These are phyloP conservation scores for Solanum raphanifolium DNA, from an alignment of 257 asterid genomes.

Conservation along the genomic window DNA sequence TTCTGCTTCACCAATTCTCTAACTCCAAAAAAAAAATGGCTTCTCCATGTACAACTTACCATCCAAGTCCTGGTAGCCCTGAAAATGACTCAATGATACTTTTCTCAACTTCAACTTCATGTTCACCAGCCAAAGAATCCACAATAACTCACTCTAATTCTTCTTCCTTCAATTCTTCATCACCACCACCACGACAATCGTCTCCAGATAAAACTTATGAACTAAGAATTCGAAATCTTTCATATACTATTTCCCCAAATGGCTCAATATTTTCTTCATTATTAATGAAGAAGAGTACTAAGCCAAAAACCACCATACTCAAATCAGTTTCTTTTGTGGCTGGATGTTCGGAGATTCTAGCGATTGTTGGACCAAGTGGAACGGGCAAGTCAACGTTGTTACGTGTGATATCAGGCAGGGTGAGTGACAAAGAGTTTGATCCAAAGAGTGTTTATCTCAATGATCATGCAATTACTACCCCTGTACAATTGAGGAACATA, in stretches of 20 bases:
- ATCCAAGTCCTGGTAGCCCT: constrained; percentile 1
- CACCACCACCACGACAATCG: constrained; percentile 52
- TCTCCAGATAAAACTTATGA: constrained; percentile 24
- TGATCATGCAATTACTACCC: constrained; percentile 25
- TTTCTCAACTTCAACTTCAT: constrained; percentile 41
- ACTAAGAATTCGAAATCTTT: constrained; percentile 43
- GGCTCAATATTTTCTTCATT: constrained; percentile 12
- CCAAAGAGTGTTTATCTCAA: constrained; percentile 43
- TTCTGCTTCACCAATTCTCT: background rate
- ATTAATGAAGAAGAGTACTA: constrained; percentile 13
- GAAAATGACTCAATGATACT: constrained; percentile 59
- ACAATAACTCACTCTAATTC: constrained; percentile 27
- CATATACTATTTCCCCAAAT: constrained; percentile 35
- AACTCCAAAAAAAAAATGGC: background rate
- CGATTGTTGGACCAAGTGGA: constrained; percentile 83
- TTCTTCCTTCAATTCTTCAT: constrained; percentile 54
- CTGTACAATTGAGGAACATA: constrained; percentile 48
- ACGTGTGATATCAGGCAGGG: constrained; percentile 56
- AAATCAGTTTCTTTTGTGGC: constrained; percentile 66
- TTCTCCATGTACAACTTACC: background rate
- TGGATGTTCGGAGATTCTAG: constrained; percentile 55
- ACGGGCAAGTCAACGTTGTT: constrained; percentile 74
- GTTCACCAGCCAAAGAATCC: constrained; percentile 45
- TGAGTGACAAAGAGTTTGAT: constrained; percentile 34
- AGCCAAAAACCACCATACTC: constrained; percentile 36